Evolutionary conservation across 2,329 filamentous ascomycete genomes (phyloP).

Genomic region (Hymenoscyphus linearis): DNA sequence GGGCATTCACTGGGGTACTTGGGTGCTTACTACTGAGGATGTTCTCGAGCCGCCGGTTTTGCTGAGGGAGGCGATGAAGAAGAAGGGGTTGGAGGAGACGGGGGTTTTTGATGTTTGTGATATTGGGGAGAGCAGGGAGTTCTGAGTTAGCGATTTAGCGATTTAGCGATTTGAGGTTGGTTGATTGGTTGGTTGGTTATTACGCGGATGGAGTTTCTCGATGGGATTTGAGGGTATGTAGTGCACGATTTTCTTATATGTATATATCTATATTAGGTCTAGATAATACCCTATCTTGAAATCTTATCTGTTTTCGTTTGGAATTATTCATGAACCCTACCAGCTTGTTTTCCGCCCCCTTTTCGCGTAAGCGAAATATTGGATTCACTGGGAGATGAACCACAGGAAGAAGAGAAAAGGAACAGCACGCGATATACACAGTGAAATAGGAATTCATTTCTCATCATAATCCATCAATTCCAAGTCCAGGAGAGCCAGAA

Average conservation of each 20-base stretch:
- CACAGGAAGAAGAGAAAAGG: no score
- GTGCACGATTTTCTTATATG: neutral
- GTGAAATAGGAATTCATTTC: no score
- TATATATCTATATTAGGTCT: neutral
- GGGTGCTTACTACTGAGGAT: slow-evolving; percentile 74
- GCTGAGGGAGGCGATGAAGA: slow-evolving; percentile 64
- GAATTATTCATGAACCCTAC: no score
- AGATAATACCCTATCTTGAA: neutral
- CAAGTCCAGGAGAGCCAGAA: no score
- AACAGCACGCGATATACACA: no score
- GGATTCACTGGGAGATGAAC: no score
- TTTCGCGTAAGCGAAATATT: no score
- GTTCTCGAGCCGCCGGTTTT: slow-evolving; percentile 73
- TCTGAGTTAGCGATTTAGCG: slow-evolving; percentile 1
- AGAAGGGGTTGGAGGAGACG: slow-evolving; percentile 56
- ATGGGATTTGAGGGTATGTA: neutral
- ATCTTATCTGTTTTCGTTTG: no score
- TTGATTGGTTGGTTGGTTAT: neutral
- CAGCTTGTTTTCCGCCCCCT: no score
- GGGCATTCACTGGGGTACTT: slow-evolving; percentile 88
- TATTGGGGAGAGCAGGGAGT: slow-evolving; percentile 12
- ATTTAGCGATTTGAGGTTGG: neutral
- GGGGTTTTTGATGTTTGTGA: slow-evolving; percentile 13
- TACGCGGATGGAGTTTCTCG: neutral
- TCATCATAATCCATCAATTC: no score